These are phyloP conservation scores for Psophocarpus tetragonolobus DNA, from an alignment of 306 rosid species.

Conservation along the genomic window DNA sequence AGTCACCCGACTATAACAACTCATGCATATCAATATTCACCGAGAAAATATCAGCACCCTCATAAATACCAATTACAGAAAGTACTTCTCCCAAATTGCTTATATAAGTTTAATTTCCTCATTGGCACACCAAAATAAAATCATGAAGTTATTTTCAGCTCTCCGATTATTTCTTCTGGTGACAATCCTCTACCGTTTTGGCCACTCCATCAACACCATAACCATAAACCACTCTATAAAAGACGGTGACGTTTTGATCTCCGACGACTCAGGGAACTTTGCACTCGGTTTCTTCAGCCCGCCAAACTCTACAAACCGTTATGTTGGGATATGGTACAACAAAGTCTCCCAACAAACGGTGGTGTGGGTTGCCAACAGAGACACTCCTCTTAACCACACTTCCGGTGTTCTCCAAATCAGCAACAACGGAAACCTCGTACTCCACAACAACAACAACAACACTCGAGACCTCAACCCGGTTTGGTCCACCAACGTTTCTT, in stretches of 20 bases:
- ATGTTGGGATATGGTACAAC: slow-evolving; percentile 69
- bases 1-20: neutral
- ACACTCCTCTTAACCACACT: slow-evolving; percentile 26
- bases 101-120: neutral
- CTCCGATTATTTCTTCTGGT: neutral
- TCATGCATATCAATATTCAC: neutral
- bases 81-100: neutral
- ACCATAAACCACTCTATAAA: slow-evolving; percentile 32
- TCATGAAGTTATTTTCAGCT: slow-evolving; percentile 14
- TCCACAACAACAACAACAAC: neutral
- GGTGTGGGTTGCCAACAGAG: slow-evolving; percentile 77
- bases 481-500: slow-evolving; percentile 45
- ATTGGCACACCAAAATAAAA: neutral
- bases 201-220: slow-evolving; percentile 42
- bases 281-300: slow-evolving; percentile 71
- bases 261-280: slow-evolving; percentile 42
- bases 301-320: slow-evolving; percentile 42
- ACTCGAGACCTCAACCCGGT: neutral
- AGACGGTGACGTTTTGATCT: slow-evolving; percentile 58
- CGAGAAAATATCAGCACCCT: neutral
- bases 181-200: neutral
- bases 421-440: slow-evolving; percentile 44
- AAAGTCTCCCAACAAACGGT: slow-evolving; percentile 40
- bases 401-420: slow-evolving; percentile 41
- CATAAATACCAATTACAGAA: neutral